Percentiles rank a stretch among this genome's conserved stretches.
Conservation (phyloP, 257 asterid species). For the Solanum sitiens region DNA sequence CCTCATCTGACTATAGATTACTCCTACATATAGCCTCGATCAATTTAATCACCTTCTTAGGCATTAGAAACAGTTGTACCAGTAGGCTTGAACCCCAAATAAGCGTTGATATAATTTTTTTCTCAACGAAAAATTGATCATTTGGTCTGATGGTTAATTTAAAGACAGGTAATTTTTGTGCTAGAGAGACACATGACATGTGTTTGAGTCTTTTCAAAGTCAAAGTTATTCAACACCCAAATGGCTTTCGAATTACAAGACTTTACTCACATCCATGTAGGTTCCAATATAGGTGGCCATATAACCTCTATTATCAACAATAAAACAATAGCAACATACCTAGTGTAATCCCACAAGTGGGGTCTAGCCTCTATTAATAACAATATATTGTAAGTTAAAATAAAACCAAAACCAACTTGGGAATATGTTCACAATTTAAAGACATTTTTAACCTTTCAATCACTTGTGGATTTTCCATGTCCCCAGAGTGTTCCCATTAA, state of each 20-base stretch:
- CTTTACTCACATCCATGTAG: constrained; percentile 5
- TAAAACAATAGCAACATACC: too few relatives aligned
- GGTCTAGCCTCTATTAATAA: too few relatives aligned
- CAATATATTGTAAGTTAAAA: too few relatives aligned
- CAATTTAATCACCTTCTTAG: too few relatives aligned
- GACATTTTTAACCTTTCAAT: not conserved
- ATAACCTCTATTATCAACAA: not conserved
- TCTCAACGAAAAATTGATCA: not conserved
- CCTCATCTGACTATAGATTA: too few relatives aligned
- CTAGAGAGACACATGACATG: not conserved
- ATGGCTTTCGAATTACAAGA: not conserved
- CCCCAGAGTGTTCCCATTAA: not conserved
- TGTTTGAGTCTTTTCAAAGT: constrained; percentile 24
- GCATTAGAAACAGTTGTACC: too few relatives aligned
- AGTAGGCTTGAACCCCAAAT: too few relatives aligned
- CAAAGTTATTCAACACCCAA: not conserved
- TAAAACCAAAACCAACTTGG: not conserved
- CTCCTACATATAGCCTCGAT: too few relatives aligned
- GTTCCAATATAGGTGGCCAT: not conserved
- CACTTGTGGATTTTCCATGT: not conserved
- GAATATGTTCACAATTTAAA: not conserved
- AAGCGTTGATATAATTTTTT: not conserved
- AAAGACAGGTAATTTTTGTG: not conserved
- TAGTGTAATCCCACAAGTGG: too few relatives aligned
- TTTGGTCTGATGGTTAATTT: not conserved